Conservation (phyloP, 2,329 filamentous ascomycete species). For the Sporothrix variecibatus region DNA sequence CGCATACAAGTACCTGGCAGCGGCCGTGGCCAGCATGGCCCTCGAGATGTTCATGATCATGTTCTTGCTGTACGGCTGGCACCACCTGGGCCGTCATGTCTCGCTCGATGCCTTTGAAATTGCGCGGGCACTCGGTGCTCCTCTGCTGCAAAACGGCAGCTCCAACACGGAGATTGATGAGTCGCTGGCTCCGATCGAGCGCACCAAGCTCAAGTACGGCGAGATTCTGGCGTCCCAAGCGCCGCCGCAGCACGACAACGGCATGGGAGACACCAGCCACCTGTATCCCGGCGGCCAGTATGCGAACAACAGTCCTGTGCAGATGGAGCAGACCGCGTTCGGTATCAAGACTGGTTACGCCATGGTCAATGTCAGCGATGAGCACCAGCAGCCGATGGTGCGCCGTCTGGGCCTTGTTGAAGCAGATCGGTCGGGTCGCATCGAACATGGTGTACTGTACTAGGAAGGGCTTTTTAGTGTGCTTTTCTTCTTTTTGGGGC, state of each 20-base stretch:
- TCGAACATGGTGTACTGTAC: not conserved
- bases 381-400: not conserved
- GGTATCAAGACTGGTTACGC: not conserved
- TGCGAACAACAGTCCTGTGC: not conserved
- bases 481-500: too few species aligned
- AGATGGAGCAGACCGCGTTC: not conserved
- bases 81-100: slow-evolving; percentile 10
- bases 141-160: slow-evolving; percentile 17
- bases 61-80: slow-evolving; percentile 13
- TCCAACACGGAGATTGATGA: slow-evolving; percentile 19
- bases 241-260: not conserved
- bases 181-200: not conserved
- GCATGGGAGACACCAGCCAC: not conserved
- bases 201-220: slow-evolving; percentile 7
- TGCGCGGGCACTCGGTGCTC: slow-evolving; percentile 17
- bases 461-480: not conserved
- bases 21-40: slow-evolving; percentile 10
- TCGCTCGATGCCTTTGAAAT: slow-evolving; percentile 20
- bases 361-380: not conserved
- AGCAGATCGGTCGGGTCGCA: not conserved
- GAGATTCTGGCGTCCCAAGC: not conserved
- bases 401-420: slow-evolving; percentile 6
- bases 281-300: not conserved
- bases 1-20: slow-evolving; percentile 17
- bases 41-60: slow-evolving; percentile 4